Base-by-base conservation (phyloP, 345 rosid species). In the Hypericum perforatum region DNA sequence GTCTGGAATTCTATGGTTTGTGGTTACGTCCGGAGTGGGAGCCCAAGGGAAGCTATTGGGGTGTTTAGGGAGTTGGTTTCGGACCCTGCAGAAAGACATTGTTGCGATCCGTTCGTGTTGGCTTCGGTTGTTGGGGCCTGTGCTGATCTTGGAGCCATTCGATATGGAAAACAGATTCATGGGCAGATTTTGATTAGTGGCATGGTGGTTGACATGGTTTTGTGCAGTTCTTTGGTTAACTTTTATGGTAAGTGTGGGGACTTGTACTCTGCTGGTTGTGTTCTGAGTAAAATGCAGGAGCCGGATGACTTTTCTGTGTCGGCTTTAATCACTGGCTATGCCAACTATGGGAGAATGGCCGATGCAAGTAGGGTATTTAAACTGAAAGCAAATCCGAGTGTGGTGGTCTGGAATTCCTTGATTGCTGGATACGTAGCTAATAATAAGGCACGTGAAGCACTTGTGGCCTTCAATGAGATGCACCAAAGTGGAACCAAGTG, bases 231-330 rank as follows among this genome's bases (percentile, higher is more conserved):
- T 7, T 72, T 90, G 42, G 68, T 82, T 43, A 84, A 79, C 58
- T 70, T 84, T 32, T 90, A 90, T 56, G 85, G 78, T 52, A 86
- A 78, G 50, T 80, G 86, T 12, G 84, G 86, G 59, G 79, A 90
- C 74, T 59, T 79, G 70, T 70, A 73, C 12, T 67, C 64, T 71
- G 94, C 87, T 11, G 63, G 57, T 42, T 55, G 43, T 42, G 63
- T 81, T 70, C 7, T 84, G 63, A 81, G 62, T 52, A 59, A 43
- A 59, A 59, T 65, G 70, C 71, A 61, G 40, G 66, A 77, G 56
- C 83, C 74, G 0, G 91, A 90, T 71, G 86, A 77, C 53, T 74
- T 78, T 62, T 86, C 94, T 61, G 54, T 90, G 45, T 86, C 97
- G 22, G 88, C 97, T 5, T 60, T 89, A 56, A 76, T 89, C 63